A percentile compares a stretch with the other conserved stretches of the same genome.
Conservation (phyloP, 345 rosid species). For the Eucalyptus tenuipes region DNA sequence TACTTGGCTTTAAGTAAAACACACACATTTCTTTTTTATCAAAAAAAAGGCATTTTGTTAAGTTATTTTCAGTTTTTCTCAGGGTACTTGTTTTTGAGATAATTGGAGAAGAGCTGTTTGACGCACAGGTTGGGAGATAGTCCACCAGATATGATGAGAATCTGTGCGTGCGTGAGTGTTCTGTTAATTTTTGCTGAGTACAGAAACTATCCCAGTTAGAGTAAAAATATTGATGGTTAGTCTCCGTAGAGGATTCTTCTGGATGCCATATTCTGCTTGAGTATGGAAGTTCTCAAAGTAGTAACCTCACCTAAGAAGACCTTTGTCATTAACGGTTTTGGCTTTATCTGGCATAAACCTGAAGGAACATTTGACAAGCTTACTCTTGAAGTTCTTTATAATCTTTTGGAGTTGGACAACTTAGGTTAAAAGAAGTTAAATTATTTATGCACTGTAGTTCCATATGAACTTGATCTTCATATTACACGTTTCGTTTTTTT, state of each 20-base stretch:
- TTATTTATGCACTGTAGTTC: neutral
- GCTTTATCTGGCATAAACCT: neutral
- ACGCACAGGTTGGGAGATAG: neutral
- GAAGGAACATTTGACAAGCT: neutral
- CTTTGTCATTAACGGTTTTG: neutral
- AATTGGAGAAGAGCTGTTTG: neutral
- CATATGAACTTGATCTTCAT: neutral
- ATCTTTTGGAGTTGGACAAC: neutral
- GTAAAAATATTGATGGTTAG: neutral
- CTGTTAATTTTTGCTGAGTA: neutral
- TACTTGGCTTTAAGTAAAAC: neutral
- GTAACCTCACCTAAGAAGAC: neutral
- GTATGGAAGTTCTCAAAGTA: neutral
- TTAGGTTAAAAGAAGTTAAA: neutral
- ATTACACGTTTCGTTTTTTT: neutral
- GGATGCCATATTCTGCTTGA: neutral
- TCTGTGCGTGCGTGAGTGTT: neutral
- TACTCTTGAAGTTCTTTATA: neutral
- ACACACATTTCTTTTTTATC: neutral
- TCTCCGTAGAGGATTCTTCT: neutral
- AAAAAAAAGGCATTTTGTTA: neutral
- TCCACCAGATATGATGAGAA: neutral
- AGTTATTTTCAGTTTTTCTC: neutral
- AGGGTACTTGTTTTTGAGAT: neutral
- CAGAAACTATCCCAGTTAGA: neutral